Percentiles rank a stretch among this genome's conserved stretches.
Evolutionary conservation across 257 asterid species (phyloP).

Genomic region (Fraxinus americana): DNA sequence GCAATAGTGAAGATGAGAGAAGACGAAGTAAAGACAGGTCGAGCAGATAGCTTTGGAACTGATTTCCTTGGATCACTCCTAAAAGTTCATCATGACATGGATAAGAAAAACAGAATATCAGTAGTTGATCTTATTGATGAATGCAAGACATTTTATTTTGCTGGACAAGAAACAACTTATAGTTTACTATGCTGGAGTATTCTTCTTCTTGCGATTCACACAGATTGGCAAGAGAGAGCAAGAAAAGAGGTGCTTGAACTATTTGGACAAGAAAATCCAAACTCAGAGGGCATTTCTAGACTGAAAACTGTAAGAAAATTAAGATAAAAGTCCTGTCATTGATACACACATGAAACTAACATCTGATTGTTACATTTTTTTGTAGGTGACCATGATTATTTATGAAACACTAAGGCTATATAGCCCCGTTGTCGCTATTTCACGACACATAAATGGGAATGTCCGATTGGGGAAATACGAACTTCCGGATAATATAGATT

Average conservation of each 20-base stretch:
- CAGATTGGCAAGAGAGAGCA: conserved; percentile 69
- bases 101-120: conserved; percentile 33
- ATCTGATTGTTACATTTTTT: neutral
- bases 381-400: conserved; percentile 1
- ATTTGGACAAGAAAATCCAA: conserved; percentile 37
- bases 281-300: conserved; percentile 42
- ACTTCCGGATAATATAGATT: neutral
- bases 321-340: neutral
- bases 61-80: conserved; percentile 62
- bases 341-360: neutral
- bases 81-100: conserved; percentile 37
- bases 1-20: conserved; percentile 39
- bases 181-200: conserved; percentile 47
- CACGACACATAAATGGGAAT: neutral
- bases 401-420: conserved; percentile 4
- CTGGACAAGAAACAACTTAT: conserved; percentile 62
- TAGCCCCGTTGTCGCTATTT: neutral
- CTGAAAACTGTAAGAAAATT: conserved; percentile 41
- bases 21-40: conserved; percentile 32
- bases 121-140: conserved; percentile 49
- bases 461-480: neutral
- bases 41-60: conserved; percentile 35
- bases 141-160: conserved; percentile 61
- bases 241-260: conserved; percentile 41
- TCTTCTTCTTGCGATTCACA: conserved; percentile 51